Conservation (phyloP, 2,329 filamentous ascomycete species). For the Plenodomus biglobosus region DNA sequence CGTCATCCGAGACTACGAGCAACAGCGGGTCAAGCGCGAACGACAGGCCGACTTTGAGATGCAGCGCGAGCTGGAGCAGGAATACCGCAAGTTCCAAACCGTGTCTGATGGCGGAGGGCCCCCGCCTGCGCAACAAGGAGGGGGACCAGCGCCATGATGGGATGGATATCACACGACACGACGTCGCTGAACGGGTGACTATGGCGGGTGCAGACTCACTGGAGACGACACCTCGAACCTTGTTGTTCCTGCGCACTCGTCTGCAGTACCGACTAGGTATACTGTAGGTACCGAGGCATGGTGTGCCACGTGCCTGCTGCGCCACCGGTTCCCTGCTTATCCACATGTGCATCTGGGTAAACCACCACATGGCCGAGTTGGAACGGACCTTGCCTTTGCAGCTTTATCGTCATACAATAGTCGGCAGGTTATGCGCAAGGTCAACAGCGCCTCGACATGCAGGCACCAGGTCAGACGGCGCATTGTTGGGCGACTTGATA, state of each 20-base stretch:
- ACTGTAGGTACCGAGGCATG: neutral
- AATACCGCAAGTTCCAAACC: conserved; percentile 86
- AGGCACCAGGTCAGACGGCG: neutral
- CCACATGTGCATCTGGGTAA: neutral
- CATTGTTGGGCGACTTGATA: neutral
- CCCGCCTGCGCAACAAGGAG: conserved; percentile 26
- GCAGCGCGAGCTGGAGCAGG: conserved; percentile 79
- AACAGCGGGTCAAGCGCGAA: conserved; percentile 86
- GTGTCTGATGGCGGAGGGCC: conserved; percentile 55
- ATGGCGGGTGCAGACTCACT: no score
- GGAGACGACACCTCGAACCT: neutral
- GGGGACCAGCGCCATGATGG: conserved; percentile 3
- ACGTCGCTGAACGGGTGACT: neutral
- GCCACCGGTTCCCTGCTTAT: neutral
- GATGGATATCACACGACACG: no score
- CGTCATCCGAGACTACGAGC: conserved; percentile 91
- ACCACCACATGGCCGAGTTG: neutral
- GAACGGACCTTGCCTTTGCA: no score
- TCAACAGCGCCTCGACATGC: neutral
- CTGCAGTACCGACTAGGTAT: neutral
- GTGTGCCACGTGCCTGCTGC: neutral
- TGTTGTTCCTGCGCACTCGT: neutral
- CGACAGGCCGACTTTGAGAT: conserved; percentile 93
- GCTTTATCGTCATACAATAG: neutral
- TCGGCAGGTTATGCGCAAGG: neutral